phyloP scores from a whole-genome alignment of 495 filamentous ascomycete genomes.

The Parathielavia hyrcaniae region DNA sequence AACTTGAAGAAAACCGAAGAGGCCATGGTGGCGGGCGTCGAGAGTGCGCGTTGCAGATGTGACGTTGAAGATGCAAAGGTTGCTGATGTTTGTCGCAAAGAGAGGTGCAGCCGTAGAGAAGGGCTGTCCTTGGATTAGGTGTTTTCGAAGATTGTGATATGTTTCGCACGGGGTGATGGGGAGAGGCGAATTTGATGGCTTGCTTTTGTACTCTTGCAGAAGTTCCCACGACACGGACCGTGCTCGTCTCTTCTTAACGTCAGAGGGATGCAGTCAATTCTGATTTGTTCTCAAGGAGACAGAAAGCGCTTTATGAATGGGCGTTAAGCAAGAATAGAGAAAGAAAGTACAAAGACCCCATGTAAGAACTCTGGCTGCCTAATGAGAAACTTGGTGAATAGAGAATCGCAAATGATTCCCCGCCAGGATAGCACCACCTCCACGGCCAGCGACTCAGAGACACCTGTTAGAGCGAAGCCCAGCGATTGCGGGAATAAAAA shows the following conservation, averaged over 20 bases:
- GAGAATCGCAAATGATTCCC: slow-evolving; percentile 21
- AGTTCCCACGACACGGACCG: slow-evolving; percentile 17
- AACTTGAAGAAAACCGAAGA: slow-evolving; percentile 99
- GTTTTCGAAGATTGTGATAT: slow-evolving; percentile 18
- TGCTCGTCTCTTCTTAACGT: slow-evolving; percentile 37
- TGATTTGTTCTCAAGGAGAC: slow-evolving; percentile 47
- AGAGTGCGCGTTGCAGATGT: slow-evolving; percentile 8
- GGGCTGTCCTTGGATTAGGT: slow-evolving; percentile 19
- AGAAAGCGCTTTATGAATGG: slow-evolving; percentile 34
- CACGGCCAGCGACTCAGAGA: slow-evolving; percentile 27
- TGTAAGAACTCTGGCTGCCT: slow-evolving; percentile 24
- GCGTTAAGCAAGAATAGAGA: slow-evolving; percentile 28
- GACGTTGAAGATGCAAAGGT: neutral
- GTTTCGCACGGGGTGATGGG: slow-evolving; percentile 33
- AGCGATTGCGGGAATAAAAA: neutral
- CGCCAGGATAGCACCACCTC: slow-evolving; percentile 29
- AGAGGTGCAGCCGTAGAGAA: slow-evolving; percentile 2
- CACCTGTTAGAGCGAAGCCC: slow-evolving; percentile 20
- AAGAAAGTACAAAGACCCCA: slow-evolving; percentile 38
- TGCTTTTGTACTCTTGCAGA: slow-evolving; percentile 21
- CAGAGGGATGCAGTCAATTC: slow-evolving; percentile 52
- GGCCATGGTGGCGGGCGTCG: slow-evolving; percentile 59
- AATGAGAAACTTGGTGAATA: slow-evolving; percentile 26
- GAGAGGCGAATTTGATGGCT: slow-evolving; percentile 33
- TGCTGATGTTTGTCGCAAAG: neutral